Conservation (phyloP, 2,329 filamentous ascomycete species). For the Sporothrix pseudoabietina region DNA sequence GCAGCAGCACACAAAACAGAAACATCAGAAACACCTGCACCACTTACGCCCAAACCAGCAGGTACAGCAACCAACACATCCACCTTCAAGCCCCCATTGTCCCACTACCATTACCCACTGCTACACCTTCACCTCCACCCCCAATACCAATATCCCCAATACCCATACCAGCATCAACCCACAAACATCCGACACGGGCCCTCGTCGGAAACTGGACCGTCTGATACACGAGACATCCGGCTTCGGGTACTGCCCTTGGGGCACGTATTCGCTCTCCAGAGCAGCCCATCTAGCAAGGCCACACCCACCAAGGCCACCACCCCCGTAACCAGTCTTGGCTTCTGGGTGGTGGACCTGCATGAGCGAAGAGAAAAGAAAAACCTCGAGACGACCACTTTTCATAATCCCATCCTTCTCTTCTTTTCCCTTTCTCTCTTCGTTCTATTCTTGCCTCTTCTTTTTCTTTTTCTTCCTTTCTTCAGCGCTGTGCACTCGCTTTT, state of each 20-base stretch:
- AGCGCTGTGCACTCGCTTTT: slow-evolving; percentile 54
- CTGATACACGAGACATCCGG: slow-evolving; percentile 47
- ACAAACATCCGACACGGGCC: slow-evolving; percentile 47
- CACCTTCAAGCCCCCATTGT: slow-evolving; percentile 11
- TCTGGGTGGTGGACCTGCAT: slow-evolving; percentile 9
- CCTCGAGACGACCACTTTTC: slow-evolving; percentile 15
- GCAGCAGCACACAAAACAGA: not conserved
- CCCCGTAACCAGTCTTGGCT: slow-evolving; percentile 39
- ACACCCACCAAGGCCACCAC: slow-evolving; percentile 34
- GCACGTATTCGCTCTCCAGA: slow-evolving; percentile 37
- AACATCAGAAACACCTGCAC: slow-evolving; percentile 10
- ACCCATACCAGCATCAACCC: slow-evolving; percentile 41
- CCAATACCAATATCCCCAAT: slow-evolving; percentile 32
- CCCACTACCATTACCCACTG: not conserved
- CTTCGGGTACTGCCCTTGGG: slow-evolving; percentile 45
- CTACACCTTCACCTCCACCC: not conserved
- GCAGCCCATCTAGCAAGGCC: slow-evolving; percentile 34
- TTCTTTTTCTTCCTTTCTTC: slow-evolving; percentile 40
- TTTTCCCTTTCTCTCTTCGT: slow-evolving; percentile 29
- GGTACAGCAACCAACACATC: slow-evolving; percentile 11
- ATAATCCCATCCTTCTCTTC: slow-evolving; percentile 35
- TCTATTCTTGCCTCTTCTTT: slow-evolving; percentile 36
- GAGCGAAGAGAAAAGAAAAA: slow-evolving; percentile 23
- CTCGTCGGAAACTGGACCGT: slow-evolving; percentile 43
- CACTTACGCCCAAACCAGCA: slow-evolving; percentile 10